phyloP scores from a whole-genome alignment of 2,329 filamentous ascomycete genomes.

The Clonostachys chloroleuca region DNA sequence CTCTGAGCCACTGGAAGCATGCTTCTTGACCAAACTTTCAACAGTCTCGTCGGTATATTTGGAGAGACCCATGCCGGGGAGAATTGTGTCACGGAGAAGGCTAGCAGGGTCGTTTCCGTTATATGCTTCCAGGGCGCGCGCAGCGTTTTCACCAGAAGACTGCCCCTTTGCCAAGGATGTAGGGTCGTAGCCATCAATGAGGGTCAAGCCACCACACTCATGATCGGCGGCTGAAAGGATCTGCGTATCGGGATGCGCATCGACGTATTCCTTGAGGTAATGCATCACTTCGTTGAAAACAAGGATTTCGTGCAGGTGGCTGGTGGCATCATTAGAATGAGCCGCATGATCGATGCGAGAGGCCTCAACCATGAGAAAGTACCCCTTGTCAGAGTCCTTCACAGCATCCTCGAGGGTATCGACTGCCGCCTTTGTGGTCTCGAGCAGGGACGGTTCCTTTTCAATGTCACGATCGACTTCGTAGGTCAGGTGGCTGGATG shows the following conservation, averaged over 20 bases:
- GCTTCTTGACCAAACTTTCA: constrained; percentile 3
- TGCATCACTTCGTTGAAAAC: constrained; percentile 15
- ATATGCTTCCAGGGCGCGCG: constrained; percentile 1
- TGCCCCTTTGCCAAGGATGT: constrained; percentile 7
- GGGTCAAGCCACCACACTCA: constrained; percentile 14
- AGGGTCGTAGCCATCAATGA: constrained; percentile 10
- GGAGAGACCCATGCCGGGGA: constrained; percentile 9
- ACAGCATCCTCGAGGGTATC: constrained; percentile 8
- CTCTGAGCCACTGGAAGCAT: constrained; percentile 3
- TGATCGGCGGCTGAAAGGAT: constrained; percentile 15
- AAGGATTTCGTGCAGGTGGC: constrained; percentile 13
- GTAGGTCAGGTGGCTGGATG: constrained; percentile 10
- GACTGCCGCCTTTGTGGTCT: constrained; percentile 10
- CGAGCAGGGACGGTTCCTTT: constrained; percentile 11
- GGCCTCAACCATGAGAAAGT: constrained; percentile 16
- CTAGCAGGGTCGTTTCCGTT: constrained; percentile 8
- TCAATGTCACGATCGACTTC: constrained; percentile 12
- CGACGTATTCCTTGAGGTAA: constrained; percentile 11
- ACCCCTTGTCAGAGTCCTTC: constrained; percentile 7
- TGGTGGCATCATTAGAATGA: constrained; percentile 12
- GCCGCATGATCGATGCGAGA: constrained; percentile 14
- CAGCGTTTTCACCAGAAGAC: constrained; percentile 9
- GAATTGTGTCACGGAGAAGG: constrained; percentile 6
- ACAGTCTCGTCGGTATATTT: constrained; percentile 6
- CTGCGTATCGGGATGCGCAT: constrained; percentile 12